These are phyloP conservation scores for Scheffersomyces cryptocercus DNA, from an alignment of 1,139 yeast species.

Conservation along the genomic window DNA sequence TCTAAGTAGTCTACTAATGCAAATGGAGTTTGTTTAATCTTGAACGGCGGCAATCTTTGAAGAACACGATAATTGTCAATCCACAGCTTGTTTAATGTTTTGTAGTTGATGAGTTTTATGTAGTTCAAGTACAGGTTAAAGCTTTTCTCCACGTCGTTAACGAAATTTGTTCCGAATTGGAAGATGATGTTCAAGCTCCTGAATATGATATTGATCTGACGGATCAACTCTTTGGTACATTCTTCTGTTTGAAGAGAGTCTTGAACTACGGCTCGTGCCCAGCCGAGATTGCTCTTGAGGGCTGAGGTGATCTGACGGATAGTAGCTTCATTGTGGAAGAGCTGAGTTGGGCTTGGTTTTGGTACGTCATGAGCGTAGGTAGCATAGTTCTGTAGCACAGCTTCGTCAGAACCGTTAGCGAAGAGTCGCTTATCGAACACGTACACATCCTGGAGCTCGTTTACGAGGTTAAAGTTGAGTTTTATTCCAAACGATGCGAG, in stretches of 20 bases:
- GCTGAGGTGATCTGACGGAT: constrained; percentile 21
- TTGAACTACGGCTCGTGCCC: constrained; percentile 28
- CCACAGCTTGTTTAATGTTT: constrained; percentile 56
- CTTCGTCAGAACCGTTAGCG: constrained; percentile 5
- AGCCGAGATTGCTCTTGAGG: constrained; percentile 25
- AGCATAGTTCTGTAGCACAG: not conserved
- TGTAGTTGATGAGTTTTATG: constrained; percentile 45
- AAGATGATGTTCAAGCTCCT: constrained; percentile 56
- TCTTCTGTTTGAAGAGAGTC: constrained; percentile 22
- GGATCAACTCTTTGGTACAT: constrained; percentile 18
- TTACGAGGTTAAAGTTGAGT: constrained; percentile 52
- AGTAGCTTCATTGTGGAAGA: constrained; percentile 11
- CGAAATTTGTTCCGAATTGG: constrained; percentile 58
- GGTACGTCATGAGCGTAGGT: constrained; percentile 1
- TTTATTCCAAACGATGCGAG: constrained; percentile 66
- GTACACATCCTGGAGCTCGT: constrained; percentile 51
- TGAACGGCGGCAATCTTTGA: constrained; percentile 32
- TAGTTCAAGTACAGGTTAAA: constrained; percentile 52
- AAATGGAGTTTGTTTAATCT: constrained; percentile 19
- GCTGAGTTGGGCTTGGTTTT: constrained; percentile 10
- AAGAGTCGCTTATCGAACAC: constrained; percentile 62
- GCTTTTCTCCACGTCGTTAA: constrained; percentile 51
- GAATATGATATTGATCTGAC: constrained; percentile 43
- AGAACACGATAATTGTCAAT: constrained; percentile 39
- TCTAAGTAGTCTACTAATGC: constrained; percentile 28